phyloP scores from a whole-genome alignment of 2,329 filamentous ascomycete species.

The Fusarium armeniacum region DNA sequence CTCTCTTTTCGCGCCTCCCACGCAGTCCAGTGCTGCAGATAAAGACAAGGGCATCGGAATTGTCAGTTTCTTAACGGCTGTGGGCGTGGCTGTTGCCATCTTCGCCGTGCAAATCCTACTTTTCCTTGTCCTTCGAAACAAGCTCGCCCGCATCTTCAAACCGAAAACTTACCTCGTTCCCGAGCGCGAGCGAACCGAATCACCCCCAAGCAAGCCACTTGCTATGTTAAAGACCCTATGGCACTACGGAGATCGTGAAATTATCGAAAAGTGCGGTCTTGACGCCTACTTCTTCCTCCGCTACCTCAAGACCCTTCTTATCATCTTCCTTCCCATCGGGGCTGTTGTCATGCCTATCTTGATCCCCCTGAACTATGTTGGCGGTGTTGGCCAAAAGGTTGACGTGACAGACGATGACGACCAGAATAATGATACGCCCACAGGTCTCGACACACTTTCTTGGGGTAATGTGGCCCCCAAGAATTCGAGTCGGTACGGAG shows the following conservation, averaged over 20 bases:
- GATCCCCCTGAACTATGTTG: constrained; percentile 84
- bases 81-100: constrained; percentile 72
- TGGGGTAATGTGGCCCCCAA: constrained; percentile 85
- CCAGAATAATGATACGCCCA: constrained; percentile 51
- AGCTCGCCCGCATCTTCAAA: constrained; percentile 86
- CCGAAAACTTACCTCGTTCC: constrained; percentile 89
- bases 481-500: constrained; percentile 81
- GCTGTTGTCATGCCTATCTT: constrained; percentile 85
- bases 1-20: not conserved
- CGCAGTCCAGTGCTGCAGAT: constrained; percentile 51
- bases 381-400: constrained; percentile 73
- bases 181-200: constrained; percentile 83
- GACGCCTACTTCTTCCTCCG: constrained; percentile 98
- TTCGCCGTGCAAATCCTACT: constrained; percentile 75
- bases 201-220: constrained; percentile 72
- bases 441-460: constrained; percentile 83
- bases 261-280: constrained; percentile 95
- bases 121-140: constrained; percentile 84
- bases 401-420: constrained; percentile 55
- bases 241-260: constrained; percentile 78
- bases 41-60: constrained; percentile 61
- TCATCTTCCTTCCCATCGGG: constrained; percentile 91
- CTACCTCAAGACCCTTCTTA: constrained; percentile 81
- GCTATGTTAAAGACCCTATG: constrained; percentile 71
- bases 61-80: constrained; percentile 71